phyloP scores from a whole-genome alignment of 1,284 basidiomycete genomes.

The Moniliophthora roreri region DNA sequence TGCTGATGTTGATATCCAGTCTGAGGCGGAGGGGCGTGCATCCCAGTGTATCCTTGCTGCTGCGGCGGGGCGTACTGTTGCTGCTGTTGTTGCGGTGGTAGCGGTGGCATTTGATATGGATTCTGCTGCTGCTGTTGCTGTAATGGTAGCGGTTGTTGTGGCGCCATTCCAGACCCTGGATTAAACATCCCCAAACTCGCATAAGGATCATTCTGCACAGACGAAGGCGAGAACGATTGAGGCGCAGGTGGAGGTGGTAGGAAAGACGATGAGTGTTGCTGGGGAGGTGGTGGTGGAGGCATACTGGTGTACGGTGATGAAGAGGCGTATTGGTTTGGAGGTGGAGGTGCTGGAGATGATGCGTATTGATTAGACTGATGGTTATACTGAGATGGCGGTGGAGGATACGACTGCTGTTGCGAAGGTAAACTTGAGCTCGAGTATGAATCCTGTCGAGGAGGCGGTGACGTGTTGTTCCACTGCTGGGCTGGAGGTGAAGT shows the following conservation, averaged over 20 bases:
- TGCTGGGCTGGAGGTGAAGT: constrained; percentile 8
- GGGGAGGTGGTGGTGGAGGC: constrained; percentile 20
- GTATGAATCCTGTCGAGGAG: not conserved
- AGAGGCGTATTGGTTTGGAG: constrained; percentile 24
- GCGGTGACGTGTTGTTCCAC: constrained; percentile 3
- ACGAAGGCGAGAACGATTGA: constrained; percentile 31
- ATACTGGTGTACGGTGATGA: constrained; percentile 24
- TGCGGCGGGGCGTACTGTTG: constrained; percentile 6
- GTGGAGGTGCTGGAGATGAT: constrained; percentile 20
- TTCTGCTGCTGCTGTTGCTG: constrained; percentile 19
- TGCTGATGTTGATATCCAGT: constrained; percentile 8
- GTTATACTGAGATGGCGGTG: constrained; percentile 4
- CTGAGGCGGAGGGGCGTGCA: not conserved
- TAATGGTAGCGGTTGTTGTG: constrained; percentile 29
- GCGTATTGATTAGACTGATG: constrained; percentile 22
- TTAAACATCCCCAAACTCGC: constrained; percentile 48
- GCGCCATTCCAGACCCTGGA: constrained; percentile 22
- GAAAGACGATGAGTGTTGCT: constrained; percentile 19
- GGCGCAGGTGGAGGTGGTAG: constrained; percentile 29
- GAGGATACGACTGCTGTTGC: constrained; percentile 15
- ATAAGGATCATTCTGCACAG: constrained; percentile 48
- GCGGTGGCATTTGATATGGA: constrained; percentile 12
- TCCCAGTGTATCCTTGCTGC: constrained; percentile 3
- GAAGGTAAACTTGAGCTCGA: constrained; percentile 10
- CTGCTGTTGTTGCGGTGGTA: constrained; percentile 7